These are phyloP conservation scores for Alternaria metachromatica DNA, from an alignment of 2,329 filamentous ascomycete species.

Conservation along the genomic window DNA sequence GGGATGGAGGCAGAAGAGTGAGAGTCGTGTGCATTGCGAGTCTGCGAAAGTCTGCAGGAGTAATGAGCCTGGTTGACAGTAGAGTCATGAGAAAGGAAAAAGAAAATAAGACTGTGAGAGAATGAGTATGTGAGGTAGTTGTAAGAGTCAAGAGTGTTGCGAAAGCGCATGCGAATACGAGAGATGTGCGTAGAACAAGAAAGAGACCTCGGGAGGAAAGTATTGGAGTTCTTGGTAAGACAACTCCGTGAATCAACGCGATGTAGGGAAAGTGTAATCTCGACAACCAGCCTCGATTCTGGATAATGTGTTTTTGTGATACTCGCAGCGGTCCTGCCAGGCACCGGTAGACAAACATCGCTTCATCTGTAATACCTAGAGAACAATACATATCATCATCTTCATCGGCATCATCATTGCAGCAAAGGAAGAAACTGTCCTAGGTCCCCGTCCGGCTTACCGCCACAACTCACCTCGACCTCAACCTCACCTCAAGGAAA, in stretches of 20 bases:
- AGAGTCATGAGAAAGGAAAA: background rate
- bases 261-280: background rate
- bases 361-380: background rate
- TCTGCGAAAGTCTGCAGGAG: background rate
- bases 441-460: background rate
- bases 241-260: background rate
- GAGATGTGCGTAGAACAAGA: background rate
- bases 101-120: background rate
- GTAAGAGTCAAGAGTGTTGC: background rate
- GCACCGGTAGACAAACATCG: background rate
- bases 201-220: background rate
- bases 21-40: background rate
- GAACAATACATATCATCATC: background rate
- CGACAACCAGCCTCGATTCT: background rate
- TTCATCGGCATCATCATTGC: background rate
- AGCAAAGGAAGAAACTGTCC: background rate
- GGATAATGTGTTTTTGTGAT: background rate
- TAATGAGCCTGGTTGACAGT: background rate
- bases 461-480: background rate
- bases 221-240: too few relatives aligned
- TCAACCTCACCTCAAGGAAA: background rate
- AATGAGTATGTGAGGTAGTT: background rate
- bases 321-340: background rate
- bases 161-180: background rate
- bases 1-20: background rate